Percentiles rank a stretch among this genome's conserved stretches.
Conservation (phyloP, 1,284 basidiomycete species). For the Boletus albobrunnescens region DNA sequence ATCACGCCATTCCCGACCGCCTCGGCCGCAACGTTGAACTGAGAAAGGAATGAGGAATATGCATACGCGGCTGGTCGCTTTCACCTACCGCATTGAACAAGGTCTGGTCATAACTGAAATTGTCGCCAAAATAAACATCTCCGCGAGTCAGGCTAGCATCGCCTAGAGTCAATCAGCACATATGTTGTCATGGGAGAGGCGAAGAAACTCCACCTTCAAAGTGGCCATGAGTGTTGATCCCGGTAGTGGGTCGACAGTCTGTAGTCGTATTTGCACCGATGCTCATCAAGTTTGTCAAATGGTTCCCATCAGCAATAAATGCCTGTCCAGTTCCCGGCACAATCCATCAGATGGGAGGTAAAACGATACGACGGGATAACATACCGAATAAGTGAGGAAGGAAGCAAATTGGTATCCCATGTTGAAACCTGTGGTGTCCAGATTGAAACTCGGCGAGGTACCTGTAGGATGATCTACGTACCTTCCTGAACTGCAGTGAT, state of each 20-base stretch:
- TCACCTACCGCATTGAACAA: constrained; percentile 20
- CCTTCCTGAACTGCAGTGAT: constrained; percentile 28
- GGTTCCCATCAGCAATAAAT: constrained; percentile 27
- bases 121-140: constrained; percentile 29
- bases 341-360: not conserved
- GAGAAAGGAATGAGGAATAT: not conserved
- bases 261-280: constrained; percentile 28
- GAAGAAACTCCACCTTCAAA: constrained; percentile 15
- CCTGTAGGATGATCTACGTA: not conserved
- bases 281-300: constrained; percentile 28
- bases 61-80: accelerated
- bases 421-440: constrained; percentile 20
- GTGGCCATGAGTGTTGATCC: constrained; percentile 24
- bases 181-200: not conserved
- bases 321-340: constrained; percentile 9
- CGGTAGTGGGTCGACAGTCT: constrained; percentile 10
- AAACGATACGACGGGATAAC: not conserved
- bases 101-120: constrained; percentile 28
- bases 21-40: constrained; percentile 20
- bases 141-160: constrained; percentile 28
- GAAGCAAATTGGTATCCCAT: constrained; percentile 25
- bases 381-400: constrained; percentile 25
- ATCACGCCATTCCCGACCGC: constrained; percentile 15
- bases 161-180: constrained; percentile 13
- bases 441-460: not conserved